Evolutionary conservation across 2,329 filamentous ascomycete species (phyloP).

Genomic region (Talaromyces sp.): DNA sequence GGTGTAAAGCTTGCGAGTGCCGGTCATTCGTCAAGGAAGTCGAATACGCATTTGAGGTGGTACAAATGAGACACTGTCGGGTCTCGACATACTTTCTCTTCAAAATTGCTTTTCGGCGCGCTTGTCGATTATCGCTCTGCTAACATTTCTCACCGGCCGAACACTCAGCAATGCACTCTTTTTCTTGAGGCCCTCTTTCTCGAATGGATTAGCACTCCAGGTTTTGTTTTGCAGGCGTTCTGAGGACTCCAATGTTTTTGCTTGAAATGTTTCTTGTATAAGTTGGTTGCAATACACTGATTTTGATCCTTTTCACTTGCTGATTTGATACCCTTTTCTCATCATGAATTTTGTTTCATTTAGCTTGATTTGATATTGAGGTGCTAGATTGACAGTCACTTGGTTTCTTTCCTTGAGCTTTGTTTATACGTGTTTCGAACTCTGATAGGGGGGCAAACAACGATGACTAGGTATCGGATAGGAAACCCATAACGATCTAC

Average conservation of each 20-base stretch:
- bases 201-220: neutral
- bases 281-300: neutral
- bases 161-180: neutral
- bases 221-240: neutral
- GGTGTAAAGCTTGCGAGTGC: slow-evolving; percentile 5
- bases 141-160: neutral
- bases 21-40: slow-evolving; percentile 4
- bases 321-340: slow-evolving; percentile 4
- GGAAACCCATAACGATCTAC: no score
- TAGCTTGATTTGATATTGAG: no score
- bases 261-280: neutral
- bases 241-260: neutral
- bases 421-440: no score
- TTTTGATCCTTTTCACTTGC: neutral
- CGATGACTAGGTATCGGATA: no score
- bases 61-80: slow-evolving; percentile 29
- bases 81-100: no score
- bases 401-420: no score
- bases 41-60: neutral
- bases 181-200: neutral
- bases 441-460: no score
- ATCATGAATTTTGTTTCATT: neutral
- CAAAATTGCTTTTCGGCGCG: no score
- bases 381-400: no score
- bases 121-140: no score